Evolutionary conservation across 1,284 basidiomycete genomes (phyloP), one percentile per base, ranked within the genome.

Genomic region (Porogramme epimiltina): DNA sequence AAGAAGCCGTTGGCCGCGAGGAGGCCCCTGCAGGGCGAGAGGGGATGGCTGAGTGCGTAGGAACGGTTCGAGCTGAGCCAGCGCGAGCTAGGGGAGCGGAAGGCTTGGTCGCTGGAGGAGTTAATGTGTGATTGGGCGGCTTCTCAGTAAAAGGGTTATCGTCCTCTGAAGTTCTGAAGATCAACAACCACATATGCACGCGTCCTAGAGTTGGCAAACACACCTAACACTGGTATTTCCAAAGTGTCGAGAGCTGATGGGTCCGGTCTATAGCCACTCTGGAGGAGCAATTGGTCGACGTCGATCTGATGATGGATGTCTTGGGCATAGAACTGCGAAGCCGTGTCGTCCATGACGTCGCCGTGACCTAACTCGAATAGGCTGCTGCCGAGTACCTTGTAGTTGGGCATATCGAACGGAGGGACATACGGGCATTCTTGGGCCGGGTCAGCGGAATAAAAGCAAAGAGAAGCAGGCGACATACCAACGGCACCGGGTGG

Each of bases 401-500:
- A 72, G 47, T 72, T 66, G 2, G 70, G 70, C 49, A 72, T 61
- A 37, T 67, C 66, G 44, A 72, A 72, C 9, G 60, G 62, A 0
- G 71, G 71, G 49, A 66, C 65, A 43, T 70, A 73, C n/a, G 67
- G 64, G 8, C 45, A 59, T 23, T 68, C 71, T 73, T 25, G 3
- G 24, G 6, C 22, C 18, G 22, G 40, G 10, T n/a, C 43, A 20
- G 4, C 1, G 11, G 5, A 40, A 22, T 2, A 23, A n/a, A 4
- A n/a, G 26, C 23, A n/a, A 19, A 31, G 22, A 11, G 3, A 25
- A 20, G 19, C 45, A 39, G 34, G 34, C 24, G 23, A 69, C 81
- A 56, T 58, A 89, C 88, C 79, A 18, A 80, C 70, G 8, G 79
- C 80, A 57, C 84, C 87, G 5, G 89, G 89, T 25, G 89, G 78